Conservation (phyloP, 768 basidiomycete species). For the Podaxis rugospora region DNA sequence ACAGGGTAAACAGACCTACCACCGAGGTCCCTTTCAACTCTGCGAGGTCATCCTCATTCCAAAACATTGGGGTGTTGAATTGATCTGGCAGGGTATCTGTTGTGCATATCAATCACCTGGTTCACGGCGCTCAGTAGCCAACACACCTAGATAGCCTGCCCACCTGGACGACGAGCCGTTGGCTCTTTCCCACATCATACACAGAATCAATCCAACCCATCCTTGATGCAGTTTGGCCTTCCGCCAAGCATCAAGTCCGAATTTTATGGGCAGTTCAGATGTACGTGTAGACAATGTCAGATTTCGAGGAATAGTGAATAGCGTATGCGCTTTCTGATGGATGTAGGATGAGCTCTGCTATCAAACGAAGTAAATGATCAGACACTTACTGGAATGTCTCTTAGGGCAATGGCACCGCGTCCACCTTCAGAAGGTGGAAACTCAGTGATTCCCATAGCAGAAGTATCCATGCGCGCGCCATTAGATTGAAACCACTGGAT, state of each 20-base stretch:
- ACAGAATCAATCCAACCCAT: conserved; percentile 87
- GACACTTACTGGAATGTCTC: conserved; percentile 60
- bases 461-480: conserved; percentile 45
- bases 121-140: neutral
- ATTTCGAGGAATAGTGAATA: conserved; percentile 80
- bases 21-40: conserved; percentile 84
- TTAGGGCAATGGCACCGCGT: conserved; percentile 69
- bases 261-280: conserved; percentile 52
- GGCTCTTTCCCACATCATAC: conserved; percentile 93
- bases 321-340: conserved; percentile 59
- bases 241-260: conserved; percentile 68
- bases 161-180: conserved; percentile 60
- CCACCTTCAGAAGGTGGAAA: conserved; percentile 55
- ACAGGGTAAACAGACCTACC: conserved; percentile 55
- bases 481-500: conserved; percentile 55
- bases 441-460: conserved; percentile 38
- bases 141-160: conserved; percentile 68
- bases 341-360: neutral
- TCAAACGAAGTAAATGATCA: neutral
- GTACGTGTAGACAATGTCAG: conserved; percentile 79
- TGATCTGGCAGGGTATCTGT: conserved; percentile 60
- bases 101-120: neutral
- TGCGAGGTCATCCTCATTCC: conserved; percentile 66
- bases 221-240: conserved; percentile 54
- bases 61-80: conserved; percentile 96